Base-by-base conservation (phyloP, 371 early-diverging fungal species). In the Mortierella sp. region DNA sequence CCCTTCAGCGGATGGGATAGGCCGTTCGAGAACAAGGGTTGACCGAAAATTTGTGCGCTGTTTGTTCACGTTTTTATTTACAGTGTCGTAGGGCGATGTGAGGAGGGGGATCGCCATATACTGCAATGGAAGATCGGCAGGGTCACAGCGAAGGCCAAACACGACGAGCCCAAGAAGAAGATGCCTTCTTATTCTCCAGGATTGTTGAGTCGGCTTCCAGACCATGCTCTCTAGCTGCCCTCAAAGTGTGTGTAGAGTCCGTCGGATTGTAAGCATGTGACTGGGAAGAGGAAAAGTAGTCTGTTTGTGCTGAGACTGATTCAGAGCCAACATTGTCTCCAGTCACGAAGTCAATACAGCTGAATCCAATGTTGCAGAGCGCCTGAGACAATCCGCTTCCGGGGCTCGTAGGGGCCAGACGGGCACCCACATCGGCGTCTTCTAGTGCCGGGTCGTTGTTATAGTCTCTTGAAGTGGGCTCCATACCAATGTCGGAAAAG, bases 281-380 rank as follows among this genome's bases (percentile, higher is more conserved):
- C 21, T 41, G n/a, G 16, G 55, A 55, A 29, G 55, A 55, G 10
- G 41, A 44, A 44, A 27, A 43, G 27, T 56, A 6, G 48, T 46
- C 12, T 3, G 12, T 3, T 10, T 27, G 38, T 44, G 46, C 29
- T 4, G 72, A n/a, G 7, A 63, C 29, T 32, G 44, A 24, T 16
- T 72, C 72, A 14, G 21, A 51, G 54, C 44, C 54, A 5, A n/a
- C 68, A 16, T 76, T 74, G 49, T 83, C 80, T 27, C 68, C 63
- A 14, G 77, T 41, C 16, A 70, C 56, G 38, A 77, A 80, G 44
- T 84, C 84, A n/a, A 84, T 80, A 54, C 71, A 74, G 54, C 44
- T 72, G 70, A 84, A 84, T 46, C 84, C 84, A 44, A 80, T 27
- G 6, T 70, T 71, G 55, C 81, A 80, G 27, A 84, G 44, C 12